These are phyloP conservation scores for Gossypium schwendimanii DNA, from an alignment of 441 rosid genomes.

Conservation along the genomic window DNA sequence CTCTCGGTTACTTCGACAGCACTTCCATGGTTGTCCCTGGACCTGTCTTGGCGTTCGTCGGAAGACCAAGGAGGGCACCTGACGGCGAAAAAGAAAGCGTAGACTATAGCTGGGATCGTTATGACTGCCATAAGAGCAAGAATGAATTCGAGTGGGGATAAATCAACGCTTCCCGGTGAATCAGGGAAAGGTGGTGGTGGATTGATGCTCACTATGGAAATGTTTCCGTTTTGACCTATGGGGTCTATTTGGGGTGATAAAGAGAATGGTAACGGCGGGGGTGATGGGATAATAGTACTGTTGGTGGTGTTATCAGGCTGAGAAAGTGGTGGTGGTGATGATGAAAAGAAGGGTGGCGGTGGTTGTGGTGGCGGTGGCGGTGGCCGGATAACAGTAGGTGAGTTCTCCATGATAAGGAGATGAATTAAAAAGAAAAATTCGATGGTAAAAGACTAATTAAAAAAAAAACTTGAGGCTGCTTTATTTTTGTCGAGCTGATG, in stretches of 20 bases:
- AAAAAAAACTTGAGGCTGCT: background rate
- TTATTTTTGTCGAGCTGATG: background rate
- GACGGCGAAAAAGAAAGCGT: slow-evolving; percentile 50
- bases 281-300: background rate
- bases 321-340: background rate
- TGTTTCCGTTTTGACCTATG: slow-evolving; percentile 2
- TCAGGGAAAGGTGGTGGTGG: slow-evolving; percentile 54
- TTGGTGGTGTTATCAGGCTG: slow-evolving; percentile 3
- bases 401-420: slow-evolving; percentile 24
- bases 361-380: slow-evolving; percentile 27
- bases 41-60: slow-evolving; percentile 3
- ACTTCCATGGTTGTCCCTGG: background rate
- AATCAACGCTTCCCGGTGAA: slow-evolving; percentile 42
- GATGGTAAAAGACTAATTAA: background rate
- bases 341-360: background rate
- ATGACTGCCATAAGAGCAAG: slow-evolving; percentile 60
- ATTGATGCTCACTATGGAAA: slow-evolving; percentile 1
- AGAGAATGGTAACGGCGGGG: background rate
- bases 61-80: slow-evolving; percentile 35
- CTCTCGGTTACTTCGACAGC: background rate
- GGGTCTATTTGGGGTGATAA: slow-evolving; percentile 1
- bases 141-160: slow-evolving; percentile 61
- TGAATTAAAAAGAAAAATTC: background rate
- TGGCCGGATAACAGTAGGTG: slow-evolving; percentile 34
- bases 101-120: slow-evolving; percentile 65